Base-by-base conservation (phyloP, 2,329 filamentous ascomycete genomes). In the Penicillium sumatraense region DNA sequence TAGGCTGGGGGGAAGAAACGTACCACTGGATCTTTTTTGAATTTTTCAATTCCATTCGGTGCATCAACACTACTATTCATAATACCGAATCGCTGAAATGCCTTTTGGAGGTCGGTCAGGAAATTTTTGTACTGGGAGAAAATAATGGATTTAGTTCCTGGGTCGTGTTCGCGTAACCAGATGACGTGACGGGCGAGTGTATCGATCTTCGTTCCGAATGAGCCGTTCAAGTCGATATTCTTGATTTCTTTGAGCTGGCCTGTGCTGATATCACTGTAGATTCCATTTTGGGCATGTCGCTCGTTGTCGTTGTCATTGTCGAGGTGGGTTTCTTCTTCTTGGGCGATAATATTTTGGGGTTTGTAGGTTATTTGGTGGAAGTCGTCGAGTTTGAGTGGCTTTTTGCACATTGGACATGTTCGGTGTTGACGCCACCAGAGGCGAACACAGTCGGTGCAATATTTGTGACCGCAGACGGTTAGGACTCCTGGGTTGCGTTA, bases 81-180 rank as follows among this genome's bases (percentile, higher is more conserved):
- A 59, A 99, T 93, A 46, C 85, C 83, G 72, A 91, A 90, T 3
- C 82, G 80, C 2, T 72, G 68, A 48, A 98, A 88, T 0, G 92
- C 93, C 9, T 80, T 81, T 8, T 81, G 81, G 0, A 98, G 80
- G 6, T 96, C 86, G 1, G 82, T 78, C 1, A 98, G 80, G 64
- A 97, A 98, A 51, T 90, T 88, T 52, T 84, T 84, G 72, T 91
- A 95, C 75, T 98, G 93, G 1, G 91, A 96, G 72, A 96, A 99
- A n/a, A 98, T 83, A 69, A 99, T 89, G 0, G 90, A 90, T 70
- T 98, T 98, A 9, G 91, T 86, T 0, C 91, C 91, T 0, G 91
- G 90, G 63, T 97, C 92, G 45, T 90, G 86, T 62, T 89, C 81
- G 2, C 93, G 86, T 18, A 98, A 81, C 90, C 91, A 97, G 14